These are phyloP conservation scores for Lotus japonicus DNA, from an alignment of 306 rosid species.

Conservation along the genomic window DNA sequence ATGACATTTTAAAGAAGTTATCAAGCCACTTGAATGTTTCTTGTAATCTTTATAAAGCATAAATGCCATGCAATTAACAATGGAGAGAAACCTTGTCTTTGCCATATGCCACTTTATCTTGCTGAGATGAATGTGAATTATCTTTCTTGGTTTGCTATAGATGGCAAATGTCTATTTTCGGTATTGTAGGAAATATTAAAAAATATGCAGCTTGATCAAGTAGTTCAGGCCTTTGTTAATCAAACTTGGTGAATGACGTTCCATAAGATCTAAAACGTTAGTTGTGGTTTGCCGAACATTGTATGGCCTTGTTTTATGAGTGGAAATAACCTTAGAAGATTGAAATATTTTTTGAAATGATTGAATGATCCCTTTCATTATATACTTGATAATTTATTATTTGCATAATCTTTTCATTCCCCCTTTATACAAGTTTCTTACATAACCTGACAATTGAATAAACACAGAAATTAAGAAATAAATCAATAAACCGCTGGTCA, in stretches of 20 bases:
- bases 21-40: not conserved
- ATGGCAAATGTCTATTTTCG: not conserved
- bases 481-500: not conserved
- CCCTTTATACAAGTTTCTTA: not conserved
- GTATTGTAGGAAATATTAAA: no score
- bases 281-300: not conserved
- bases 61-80: not conserved
- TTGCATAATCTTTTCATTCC: not conserved
- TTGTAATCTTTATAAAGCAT: not conserved
- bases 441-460: not conserved
- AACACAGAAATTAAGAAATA: not conserved
- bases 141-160: not conserved
- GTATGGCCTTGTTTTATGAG: not conserved
- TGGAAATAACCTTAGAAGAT: not conserved
- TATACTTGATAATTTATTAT: not conserved
- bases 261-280: not conserved
- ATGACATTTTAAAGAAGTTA: not conserved
- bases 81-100: not conserved
- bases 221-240: not conserved
- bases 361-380: not conserved
- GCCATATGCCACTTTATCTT: not conserved
- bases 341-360: not conserved
- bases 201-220: not conserved
- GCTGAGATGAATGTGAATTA: not conserved
- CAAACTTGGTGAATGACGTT: not conserved